A percentile compares a stretch with the other conserved stretches of the same genome.
phyloP scores from a whole-genome alignment of 148 eudicot species.

The Fallopia convolvulus region DNA sequence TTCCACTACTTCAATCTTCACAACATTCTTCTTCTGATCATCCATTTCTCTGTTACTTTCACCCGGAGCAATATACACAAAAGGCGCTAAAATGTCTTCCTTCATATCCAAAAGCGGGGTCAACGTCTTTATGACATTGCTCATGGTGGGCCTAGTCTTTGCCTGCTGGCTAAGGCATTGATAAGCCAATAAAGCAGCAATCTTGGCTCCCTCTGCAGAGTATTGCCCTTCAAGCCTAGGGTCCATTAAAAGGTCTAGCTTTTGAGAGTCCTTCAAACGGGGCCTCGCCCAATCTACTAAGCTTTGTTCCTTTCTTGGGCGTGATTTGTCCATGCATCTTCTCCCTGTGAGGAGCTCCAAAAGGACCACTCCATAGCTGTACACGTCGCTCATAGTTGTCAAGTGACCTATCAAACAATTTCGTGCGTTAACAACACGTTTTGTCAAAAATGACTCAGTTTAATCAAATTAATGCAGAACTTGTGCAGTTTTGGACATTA shows the following conservation, averaged over 20 bases:
- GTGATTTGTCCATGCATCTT: conserved; percentile 35
- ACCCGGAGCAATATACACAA: conserved; percentile 31
- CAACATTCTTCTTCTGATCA: neutral
- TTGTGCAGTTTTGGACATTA: too few relatives aligned
- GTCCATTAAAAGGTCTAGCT: conserved; percentile 34
- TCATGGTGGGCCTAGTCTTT: conserved; percentile 45
- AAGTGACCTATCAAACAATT: conserved; percentile 38
- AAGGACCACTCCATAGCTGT: conserved; percentile 51
- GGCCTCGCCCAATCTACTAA: conserved; percentile 45
- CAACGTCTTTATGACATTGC: conserved; percentile 34
- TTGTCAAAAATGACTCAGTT: neutral
- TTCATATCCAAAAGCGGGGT: conserved; percentile 28
- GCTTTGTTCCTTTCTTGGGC: conserved; percentile 34
- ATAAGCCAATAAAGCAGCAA: conserved; percentile 41
- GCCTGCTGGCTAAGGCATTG: conserved; percentile 49
- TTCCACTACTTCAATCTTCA: neutral
- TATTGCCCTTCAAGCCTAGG: conserved; percentile 46
- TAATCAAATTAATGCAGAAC: neutral
- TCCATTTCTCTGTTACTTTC: neutral
- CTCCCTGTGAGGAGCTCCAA: conserved; percentile 45
- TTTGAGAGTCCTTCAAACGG: conserved; percentile 27
- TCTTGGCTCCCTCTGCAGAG: conserved; percentile 30
- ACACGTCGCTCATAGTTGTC: conserved; percentile 51
- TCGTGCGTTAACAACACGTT: neutral
- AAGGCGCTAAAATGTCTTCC: conserved; percentile 25